Percentiles rank a stretch among this genome's conserved stretches.
These are phyloP conservation scores for Leucocoprinus leucothites DNA, from an alignment of 768 basidiomycete genomes.

Conservation along the genomic window DNA sequence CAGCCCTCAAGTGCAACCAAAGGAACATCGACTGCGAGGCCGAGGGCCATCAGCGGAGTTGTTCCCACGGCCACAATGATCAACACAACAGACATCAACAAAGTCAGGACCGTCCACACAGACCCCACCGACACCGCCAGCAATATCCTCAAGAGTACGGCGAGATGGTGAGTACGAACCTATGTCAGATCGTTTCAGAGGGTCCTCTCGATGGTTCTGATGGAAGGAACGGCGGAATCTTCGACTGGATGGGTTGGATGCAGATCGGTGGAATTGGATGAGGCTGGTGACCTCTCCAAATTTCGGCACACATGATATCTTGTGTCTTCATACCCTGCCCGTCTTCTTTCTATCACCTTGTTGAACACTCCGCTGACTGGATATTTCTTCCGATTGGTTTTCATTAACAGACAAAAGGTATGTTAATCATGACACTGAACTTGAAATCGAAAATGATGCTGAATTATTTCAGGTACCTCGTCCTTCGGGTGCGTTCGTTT, in stretches of 20 bases:
- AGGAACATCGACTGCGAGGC: background rate
- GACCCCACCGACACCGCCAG: constrained; percentile 7
- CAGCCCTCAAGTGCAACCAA: too few species aligned
- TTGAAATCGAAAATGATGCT: background rate
- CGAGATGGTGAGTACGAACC: constrained; percentile 15
- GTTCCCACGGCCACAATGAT: background rate
- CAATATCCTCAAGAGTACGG: constrained; percentile 15
- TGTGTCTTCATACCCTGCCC: too few species aligned
- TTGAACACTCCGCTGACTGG: background rate
- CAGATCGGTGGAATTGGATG: constrained; percentile 10
- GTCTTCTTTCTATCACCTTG: background rate
- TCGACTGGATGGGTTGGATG: constrained; percentile 11
- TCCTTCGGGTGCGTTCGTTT: constrained; percentile 78
- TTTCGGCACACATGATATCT: background rate
- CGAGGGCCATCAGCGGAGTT: background rate
- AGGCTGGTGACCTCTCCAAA: background rate
- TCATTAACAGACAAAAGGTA: constrained; percentile 78
- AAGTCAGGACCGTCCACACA: background rate
- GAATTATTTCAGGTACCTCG: constrained; percentile 71
- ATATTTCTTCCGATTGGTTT: background rate
- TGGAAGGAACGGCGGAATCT: background rate
- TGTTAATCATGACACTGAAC: constrained; percentile 24
- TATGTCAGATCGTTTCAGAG: background rate
- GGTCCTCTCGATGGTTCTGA: background rate
- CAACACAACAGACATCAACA: constrained; percentile 11